These are phyloP conservation scores for Mortierella sp. DNA, from an alignment of 371 early-diverging fungal species.

Conservation along the genomic window DNA sequence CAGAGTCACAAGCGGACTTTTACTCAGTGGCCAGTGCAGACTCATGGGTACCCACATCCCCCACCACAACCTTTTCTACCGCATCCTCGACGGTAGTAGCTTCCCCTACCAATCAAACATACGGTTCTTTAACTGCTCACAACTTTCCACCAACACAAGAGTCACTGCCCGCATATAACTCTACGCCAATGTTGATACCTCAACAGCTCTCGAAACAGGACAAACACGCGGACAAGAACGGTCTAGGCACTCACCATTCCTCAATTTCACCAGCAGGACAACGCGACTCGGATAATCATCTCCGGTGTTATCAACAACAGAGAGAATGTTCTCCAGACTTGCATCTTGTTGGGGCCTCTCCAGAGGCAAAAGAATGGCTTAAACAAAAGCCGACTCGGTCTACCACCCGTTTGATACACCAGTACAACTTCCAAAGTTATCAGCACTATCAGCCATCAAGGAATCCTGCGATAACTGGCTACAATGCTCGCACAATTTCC, in stretches of 20 bases:
- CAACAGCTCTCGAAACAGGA: constrained; percentile 8
- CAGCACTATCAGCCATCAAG: constrained; percentile 31
- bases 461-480: constrained; percentile 3
- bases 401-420: constrained; percentile 34
- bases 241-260: constrained; percentile 1
- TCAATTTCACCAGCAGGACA: background rate
- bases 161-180: background rate
- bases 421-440: constrained; percentile 28
- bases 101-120: background rate
- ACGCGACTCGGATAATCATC: constrained; percentile 1
- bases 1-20: constrained; percentile 31
- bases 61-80: constrained; percentile 21
- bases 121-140: constrained; percentile 11
- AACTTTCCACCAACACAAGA: constrained; percentile 8
- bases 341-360: constrained; percentile 20
- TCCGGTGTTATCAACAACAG: constrained; percentile 6
- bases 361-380: constrained; percentile 49
- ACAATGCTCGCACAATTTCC: constrained; percentile 9
- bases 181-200: constrained; percentile 14
- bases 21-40: constrained; percentile 24
- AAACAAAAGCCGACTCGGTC: constrained; percentile 52
- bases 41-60: constrained; percentile 28
- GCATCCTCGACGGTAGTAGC: constrained; percentile 13
- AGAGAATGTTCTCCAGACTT: constrained; percentile 8
- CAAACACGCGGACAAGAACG: constrained; percentile 2